phyloP scores from a whole-genome alignment of 2,329 filamentous ascomycete species.

The Nothomitra cinnamomea region DNA sequence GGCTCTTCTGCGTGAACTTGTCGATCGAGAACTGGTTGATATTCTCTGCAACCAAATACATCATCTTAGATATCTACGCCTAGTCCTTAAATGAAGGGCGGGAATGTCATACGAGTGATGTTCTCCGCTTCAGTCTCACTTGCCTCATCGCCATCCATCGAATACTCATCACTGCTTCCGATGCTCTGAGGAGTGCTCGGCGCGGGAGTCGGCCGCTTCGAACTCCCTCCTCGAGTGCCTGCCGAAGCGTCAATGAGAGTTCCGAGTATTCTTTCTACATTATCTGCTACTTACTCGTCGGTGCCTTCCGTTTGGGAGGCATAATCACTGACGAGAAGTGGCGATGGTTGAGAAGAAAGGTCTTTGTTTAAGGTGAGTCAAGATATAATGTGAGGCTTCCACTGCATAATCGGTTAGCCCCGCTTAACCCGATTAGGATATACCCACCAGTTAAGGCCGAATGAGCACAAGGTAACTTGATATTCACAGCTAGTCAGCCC shows the following conservation, averaged over 20 bases:
- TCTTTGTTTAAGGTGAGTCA: no score
- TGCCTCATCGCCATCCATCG: constrained; percentile 30
- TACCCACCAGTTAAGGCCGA: no score
- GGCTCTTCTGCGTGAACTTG: constrained; percentile 28
- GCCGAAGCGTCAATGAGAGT: neutral
- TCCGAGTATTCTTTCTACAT: no score
- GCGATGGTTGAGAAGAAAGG: no score
- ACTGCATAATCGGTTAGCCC: no score
- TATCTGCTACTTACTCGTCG: constrained; percentile 1
- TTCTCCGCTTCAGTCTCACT: constrained; percentile 31
- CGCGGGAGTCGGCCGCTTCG: constrained; percentile 30
- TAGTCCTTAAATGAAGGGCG: constrained; percentile 8
- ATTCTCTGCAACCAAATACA: constrained; percentile 17
- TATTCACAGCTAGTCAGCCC: no score
- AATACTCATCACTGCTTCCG: constrained; percentile 40
- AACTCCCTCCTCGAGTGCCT: constrained; percentile 23
- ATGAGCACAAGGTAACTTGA: no score
- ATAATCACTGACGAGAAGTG: constrained; percentile 10
- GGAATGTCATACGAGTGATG: constrained; percentile 25
- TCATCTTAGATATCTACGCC: constrained; percentile 14
- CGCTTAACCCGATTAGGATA: no score
- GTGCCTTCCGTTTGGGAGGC: constrained; percentile 22
- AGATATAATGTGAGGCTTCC: no score
- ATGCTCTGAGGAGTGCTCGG: constrained; percentile 25
- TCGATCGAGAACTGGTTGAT: constrained; percentile 37